Base-by-base conservation (phyloP, 2,329 filamentous ascomycete genomes). In the Corinectria fuckeliana region DNA sequence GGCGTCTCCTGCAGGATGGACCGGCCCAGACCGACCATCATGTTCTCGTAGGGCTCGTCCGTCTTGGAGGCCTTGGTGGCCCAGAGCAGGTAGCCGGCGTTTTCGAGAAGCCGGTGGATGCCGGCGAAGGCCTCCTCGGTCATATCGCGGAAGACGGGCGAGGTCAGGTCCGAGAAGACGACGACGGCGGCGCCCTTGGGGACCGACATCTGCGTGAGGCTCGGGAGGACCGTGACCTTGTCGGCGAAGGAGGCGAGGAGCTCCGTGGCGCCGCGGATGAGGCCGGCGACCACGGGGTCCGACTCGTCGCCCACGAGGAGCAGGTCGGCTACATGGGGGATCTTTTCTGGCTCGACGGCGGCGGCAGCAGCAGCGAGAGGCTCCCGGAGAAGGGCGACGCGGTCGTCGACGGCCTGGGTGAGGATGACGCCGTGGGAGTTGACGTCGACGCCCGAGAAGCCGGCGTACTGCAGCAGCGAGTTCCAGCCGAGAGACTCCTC, bases 1-100 rank as follows among this genome's bases (percentile, higher is more conserved):
- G 58, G 47, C 5, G 42, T 51, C 16, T 60, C 58, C 16, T 58
- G 58, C 1, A 47, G 47, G 2, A 60, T 47, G 6, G 58, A 58
- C 8, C 58, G 54, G 0, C 36, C 47, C 2, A 60, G 58, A 42
- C 58, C 54, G 8, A 60, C 26, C 0, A 58, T 18, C 53, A 60
- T 60, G 16, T 60, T 60, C n/a, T 51, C 44, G 25, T 58, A 60
- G 6, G 58, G 58, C 1, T 59, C 52, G 2, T 59, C 56, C 2
- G 52, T 32, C 3, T 38, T 47, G 1, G 52, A 38, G 1, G 45
- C 57, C 0, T 49, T 14, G 1, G 57, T 60, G 1, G 50, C 25
- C 57, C 57, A 60, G 3, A 60, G 57, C 10, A 60, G 32, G 0
- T 30, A 28, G 23, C n/a, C 23, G 14, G 23, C 14, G n/a, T 28